Conservation (phyloP, 2,329 filamentous ascomycete species). For the Colletotrichum cuscutae region DNA sequence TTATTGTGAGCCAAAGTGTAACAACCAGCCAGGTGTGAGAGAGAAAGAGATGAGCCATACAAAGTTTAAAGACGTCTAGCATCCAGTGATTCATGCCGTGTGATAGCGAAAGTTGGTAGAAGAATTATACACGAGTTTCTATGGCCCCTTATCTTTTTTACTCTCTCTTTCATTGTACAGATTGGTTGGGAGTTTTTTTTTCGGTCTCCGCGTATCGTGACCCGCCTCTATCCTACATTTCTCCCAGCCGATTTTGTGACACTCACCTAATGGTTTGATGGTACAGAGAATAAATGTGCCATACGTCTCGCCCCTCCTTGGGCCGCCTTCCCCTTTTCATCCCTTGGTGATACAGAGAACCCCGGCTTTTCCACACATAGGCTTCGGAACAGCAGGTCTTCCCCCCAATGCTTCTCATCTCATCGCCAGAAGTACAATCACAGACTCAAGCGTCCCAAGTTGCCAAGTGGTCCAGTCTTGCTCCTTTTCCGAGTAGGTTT, state of each 20-base stretch:
- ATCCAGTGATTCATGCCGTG: neutral
- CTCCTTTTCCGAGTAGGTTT: neutral
- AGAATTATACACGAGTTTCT: conserved; percentile 21
- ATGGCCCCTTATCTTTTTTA: neutral
- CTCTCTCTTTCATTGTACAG: conserved; percentile 29
- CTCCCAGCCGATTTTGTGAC: neutral
- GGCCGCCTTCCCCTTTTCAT: neutral
- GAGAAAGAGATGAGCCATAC: too few species aligned
- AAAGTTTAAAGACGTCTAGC: neutral
- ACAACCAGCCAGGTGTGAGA: too few species aligned
- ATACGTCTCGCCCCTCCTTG: neutral
- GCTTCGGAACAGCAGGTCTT: neutral
- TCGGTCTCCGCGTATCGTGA: neutral
- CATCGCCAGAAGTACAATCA: neutral
- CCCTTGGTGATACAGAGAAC: conserved; percentile 15
- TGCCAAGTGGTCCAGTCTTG: neutral
- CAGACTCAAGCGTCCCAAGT: neutral
- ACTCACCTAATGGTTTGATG: conserved; percentile 6
- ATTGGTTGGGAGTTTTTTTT: conserved; percentile 11
- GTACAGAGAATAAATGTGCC: conserved; percentile 15
- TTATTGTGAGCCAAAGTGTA: too few species aligned
- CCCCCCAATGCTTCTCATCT: neutral
- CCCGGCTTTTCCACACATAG: neutral
- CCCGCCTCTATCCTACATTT: conserved; percentile 27
- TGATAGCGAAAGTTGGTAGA: neutral